A percentile compares a stretch with the other conserved stretches of the same genome.
Evolutionary conservation across 768 basidiomycete species (phyloP).

Genomic region (Gyrodon lividus): DNA sequence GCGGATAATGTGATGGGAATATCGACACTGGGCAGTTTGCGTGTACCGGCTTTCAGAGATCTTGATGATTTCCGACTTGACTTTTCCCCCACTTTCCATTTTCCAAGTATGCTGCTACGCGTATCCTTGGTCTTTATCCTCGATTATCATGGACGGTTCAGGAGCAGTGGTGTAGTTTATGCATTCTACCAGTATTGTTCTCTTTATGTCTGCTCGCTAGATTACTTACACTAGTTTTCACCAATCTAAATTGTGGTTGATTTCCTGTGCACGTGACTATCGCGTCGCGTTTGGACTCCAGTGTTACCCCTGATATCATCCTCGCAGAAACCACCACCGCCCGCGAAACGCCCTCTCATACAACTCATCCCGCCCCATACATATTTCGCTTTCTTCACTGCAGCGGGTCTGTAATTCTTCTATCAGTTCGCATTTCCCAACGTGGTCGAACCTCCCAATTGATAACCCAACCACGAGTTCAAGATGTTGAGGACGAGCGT

Average conservation of each 20-base stretch:
- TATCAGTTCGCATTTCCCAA: background rate
- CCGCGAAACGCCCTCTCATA: background rate
- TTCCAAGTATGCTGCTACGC: background rate
- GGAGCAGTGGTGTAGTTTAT: background rate
- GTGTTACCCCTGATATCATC: background rate
- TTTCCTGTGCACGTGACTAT: slow-evolving; percentile 26
- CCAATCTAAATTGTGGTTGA: slow-evolving; percentile 17
- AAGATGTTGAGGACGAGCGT: background rate
- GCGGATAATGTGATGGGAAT: slow-evolving; percentile 43
- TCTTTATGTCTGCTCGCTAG: background rate
- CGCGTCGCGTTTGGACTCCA: slow-evolving; percentile 12
- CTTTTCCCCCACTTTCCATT: background rate
- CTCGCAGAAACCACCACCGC: background rate
- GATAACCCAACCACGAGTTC: slow-evolving; percentile 9
- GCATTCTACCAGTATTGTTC: background rate
- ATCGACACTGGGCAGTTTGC: background rate
- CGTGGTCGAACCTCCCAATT: background rate
- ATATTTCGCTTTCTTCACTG: slow-evolving; percentile 4
- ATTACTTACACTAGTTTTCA: slow-evolving; percentile 1
- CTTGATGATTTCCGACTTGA: slow-evolving; percentile 8
- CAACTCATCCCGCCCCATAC: slow-evolving; percentile 2
- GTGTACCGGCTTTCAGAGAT: too few relatives aligned
- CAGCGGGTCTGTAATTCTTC: slow-evolving; percentile 30
- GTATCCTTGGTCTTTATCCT: background rate
- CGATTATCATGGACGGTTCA: background rate